Base-by-base conservation (phyloP, 179 eudicot genomes). In the Sideroxylon spinosum region DNA sequence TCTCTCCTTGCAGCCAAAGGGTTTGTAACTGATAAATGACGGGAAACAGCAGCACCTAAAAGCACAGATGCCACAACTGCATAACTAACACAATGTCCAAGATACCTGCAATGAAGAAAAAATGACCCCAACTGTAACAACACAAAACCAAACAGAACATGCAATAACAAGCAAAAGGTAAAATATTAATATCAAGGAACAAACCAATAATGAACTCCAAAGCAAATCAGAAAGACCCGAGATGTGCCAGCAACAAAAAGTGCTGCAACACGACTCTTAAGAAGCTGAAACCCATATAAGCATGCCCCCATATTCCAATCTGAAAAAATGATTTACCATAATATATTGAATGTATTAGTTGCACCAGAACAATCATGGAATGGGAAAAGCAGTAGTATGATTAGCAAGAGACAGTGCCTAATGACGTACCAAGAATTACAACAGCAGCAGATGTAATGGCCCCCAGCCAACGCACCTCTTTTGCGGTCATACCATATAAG, bases 261-360 rank as follows among this genome's bases (percentile, higher is more conserved):
- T 67, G 95, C 99, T 74, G 87, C 86, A 77, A 90, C 91, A 78
- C 93, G 97, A 84, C 91, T 91, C 83, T 88, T 82, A 76, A 95
- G 95, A 82, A 95, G 97, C 89, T 86, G 85, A 82, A 91, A 95
- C 71, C 97, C 95, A 80, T 93, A 95, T 79, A 95, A 87, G 89
- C 99, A 95, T 63, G 99, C 97, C 25, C 98, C 99, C 91, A 93
- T 87, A 84, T 95, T 95, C 99, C 99, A 95, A 85, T 95, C 99
- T 95, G 44, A 78, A 67, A 83, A 63, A 22, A 82, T 80, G 73
- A 68, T 53, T 61, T 25, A 72, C 22, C 19, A 67, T 32, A 60
- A 74, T 49, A 19, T 48, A 17, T 52, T 52, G 25, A 68, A 49
- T 0, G 26, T 71, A 46, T 56, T 52, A 62, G 69, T 8, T 37